Conservation (phyloP, 768 basidiomycete genomes). For the Boletus rufocinnamomeus region DNA sequence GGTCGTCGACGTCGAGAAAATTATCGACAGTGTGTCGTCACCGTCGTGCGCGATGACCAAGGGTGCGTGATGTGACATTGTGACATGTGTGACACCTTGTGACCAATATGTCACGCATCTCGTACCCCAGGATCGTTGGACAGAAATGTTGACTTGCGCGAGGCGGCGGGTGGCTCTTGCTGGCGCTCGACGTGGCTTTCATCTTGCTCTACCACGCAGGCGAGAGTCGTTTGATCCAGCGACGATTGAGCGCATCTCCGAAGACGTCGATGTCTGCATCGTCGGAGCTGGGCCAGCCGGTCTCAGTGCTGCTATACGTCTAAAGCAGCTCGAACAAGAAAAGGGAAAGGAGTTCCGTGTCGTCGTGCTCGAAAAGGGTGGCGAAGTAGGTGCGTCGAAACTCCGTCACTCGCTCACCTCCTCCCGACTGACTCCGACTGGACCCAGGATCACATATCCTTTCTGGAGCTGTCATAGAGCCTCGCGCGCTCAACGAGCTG, state of each 20-base stretch:
- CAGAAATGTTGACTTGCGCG: neutral
- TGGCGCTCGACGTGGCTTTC: conserved; percentile 20
- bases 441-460: conserved; percentile 85
- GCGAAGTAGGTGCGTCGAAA: conserved; percentile 75
- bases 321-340: conserved; percentile 71
- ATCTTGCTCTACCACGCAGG: conserved; percentile 11
- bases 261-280: conserved; percentile 96
- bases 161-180: conserved; percentile 1
- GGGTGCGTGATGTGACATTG: neutral
- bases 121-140: neutral
- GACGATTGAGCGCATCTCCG: conserved; percentile 78
- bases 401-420: neutral
- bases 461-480: conserved; percentile 94
- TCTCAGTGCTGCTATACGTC: conserved; percentile 89
- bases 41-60: neutral
- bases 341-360: conserved; percentile 78
- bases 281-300: conserved; percentile 97
- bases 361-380: conserved; percentile 93
- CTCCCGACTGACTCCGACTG: conserved; percentile 30
- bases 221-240: conserved; percentile 52
- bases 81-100: neutral
- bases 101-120: neutral
- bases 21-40: too few species aligned
- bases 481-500: conserved; percentile 86
- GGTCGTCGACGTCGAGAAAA: neutral